phyloP scores from a whole-genome alignment of 306 rosid genomes.

The Biancaea sappan region DNA sequence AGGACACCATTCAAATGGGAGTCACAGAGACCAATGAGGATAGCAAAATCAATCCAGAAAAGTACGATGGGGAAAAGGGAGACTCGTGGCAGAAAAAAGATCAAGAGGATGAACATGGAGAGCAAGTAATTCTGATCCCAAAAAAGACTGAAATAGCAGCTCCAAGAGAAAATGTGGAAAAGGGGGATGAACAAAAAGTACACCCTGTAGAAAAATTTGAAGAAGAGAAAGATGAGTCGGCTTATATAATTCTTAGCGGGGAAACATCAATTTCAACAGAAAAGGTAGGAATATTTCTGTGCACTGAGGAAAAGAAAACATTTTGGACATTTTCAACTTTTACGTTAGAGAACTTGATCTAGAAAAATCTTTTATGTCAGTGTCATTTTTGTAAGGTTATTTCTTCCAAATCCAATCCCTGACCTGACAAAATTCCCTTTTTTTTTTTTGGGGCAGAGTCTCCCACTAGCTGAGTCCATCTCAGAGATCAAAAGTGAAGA shows the following conservation, averaged over 20 bases:
- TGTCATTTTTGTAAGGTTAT: neutral
- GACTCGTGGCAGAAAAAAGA: slow-evolving; percentile 31
- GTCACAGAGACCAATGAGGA: slow-evolving; percentile 24
- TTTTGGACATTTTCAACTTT: slow-evolving; percentile 2
- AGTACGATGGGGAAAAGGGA: slow-evolving; percentile 1
- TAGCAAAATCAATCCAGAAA: slow-evolving; percentile 6
- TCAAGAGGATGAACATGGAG: slow-evolving; percentile 7
- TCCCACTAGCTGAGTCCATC: slow-evolving; percentile 22
- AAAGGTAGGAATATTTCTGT: slow-evolving; percentile 26
- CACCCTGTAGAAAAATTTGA: slow-evolving; percentile 16
- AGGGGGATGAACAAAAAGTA: neutral
- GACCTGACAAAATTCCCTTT: neutral
- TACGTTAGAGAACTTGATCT: neutral
- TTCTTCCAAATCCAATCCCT: slow-evolving; percentile 3
- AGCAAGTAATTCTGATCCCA: neutral
- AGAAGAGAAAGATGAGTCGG: slow-evolving; percentile 27
- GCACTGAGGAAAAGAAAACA: neutral
- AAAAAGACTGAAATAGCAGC: slow-evolving; percentile 27
- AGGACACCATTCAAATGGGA: neutral
- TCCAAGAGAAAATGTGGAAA: slow-evolving; percentile 13
- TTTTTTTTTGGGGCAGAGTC: slow-evolving; percentile 47
- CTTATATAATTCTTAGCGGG: neutral
- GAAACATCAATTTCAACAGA: slow-evolving; percentile 24
- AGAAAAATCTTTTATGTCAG: neutral
- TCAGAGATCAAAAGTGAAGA: slow-evolving; percentile 34